phyloP scores from a whole-genome alignment of 164 flowering plant species.

The Dillenia suffruticosa region DNA sequence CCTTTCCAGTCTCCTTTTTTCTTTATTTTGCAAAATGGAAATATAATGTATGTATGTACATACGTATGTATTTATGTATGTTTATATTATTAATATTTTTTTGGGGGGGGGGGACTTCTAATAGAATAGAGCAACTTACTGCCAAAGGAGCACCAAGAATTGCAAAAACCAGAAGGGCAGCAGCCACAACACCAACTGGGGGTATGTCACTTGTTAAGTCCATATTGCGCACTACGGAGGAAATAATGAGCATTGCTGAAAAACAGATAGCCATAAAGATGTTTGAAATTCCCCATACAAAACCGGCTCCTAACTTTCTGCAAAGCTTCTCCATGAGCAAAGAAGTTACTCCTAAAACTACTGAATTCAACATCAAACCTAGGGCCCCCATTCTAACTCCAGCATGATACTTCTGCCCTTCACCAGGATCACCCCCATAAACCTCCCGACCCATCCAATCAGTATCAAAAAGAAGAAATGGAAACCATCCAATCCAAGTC shows the following conservation, averaged over 20 bases:
- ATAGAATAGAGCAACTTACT: slow-evolving; percentile 45
- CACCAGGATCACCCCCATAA: slow-evolving; percentile 80
- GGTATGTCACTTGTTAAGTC: slow-evolving; percentile 40
- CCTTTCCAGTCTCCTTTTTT: too few relatives aligned
- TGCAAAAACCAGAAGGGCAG: slow-evolving; percentile 59
- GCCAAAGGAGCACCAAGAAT: slow-evolving; percentile 91
- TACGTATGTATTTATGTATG: too few relatives aligned
- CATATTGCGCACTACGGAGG: slow-evolving; percentile 41
- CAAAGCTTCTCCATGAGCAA: slow-evolving; percentile 84
- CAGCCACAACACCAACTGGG: slow-evolving; percentile 62
- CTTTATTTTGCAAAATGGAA: too few relatives aligned
- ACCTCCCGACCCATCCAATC: slow-evolving; percentile 99
- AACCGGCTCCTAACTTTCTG: slow-evolving; percentile 85
- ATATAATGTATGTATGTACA: too few relatives aligned
- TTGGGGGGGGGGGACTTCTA: too few relatives aligned
- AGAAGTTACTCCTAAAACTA: slow-evolving; percentile 82
- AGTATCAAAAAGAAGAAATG: slow-evolving; percentile 92
- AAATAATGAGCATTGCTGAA: slow-evolving; percentile 59
- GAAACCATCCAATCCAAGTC: slow-evolving; percentile 97
- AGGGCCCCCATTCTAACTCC: slow-evolving; percentile 96
- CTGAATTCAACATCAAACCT: slow-evolving; percentile 86
- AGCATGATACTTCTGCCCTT: slow-evolving; percentile 49
- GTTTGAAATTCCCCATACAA: slow-evolving; percentile 89
- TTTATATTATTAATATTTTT: too few relatives aligned
- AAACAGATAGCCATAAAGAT: slow-evolving; percentile 79